These are phyloP conservation scores for Mucor saturninus DNA, from an alignment of 371 early-diverging fungal genomes.

Conservation along the genomic window DNA sequence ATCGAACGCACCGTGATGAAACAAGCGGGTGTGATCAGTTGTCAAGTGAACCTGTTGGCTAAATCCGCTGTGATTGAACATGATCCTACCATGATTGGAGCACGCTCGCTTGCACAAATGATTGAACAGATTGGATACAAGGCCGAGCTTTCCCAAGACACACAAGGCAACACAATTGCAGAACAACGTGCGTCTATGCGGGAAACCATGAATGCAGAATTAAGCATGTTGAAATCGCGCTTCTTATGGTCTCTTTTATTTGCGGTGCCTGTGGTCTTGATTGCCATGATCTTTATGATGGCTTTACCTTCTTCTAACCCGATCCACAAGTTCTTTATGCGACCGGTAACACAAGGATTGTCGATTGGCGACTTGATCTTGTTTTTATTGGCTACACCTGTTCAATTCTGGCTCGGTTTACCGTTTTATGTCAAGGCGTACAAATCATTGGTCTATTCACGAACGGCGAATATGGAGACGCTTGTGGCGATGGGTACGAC, in stretches of 20 bases:
- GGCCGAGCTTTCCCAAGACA: slow-evolving; percentile 49
- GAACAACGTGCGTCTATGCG: slow-evolving; percentile 52
- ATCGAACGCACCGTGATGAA: slow-evolving; percentile 64
- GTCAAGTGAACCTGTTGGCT: slow-evolving; percentile 70
- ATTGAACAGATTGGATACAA: slow-evolving; percentile 68
- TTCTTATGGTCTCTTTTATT: slow-evolving; percentile 63
- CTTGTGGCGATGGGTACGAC: slow-evolving; percentile 71
- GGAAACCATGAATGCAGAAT: slow-evolving; percentile 55
- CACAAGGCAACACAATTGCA: slow-evolving; percentile 35
- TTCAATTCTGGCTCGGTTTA: slow-evolving; percentile 61
- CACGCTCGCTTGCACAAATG: slow-evolving; percentile 57
- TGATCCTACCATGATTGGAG: slow-evolving; percentile 54
- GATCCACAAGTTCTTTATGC: slow-evolving; percentile 42
- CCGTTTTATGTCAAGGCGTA: slow-evolving; percentile 63
- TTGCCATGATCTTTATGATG: slow-evolving; percentile 69
- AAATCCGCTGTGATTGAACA: slow-evolving; percentile 66
- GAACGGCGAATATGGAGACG: slow-evolving; percentile 75
- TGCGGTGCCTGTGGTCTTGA: slow-evolving; percentile 64
- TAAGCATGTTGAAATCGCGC: slow-evolving; percentile 37
- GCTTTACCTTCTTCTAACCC: slow-evolving; percentile 50
- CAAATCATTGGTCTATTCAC: slow-evolving; percentile 58
- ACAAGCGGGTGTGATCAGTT: slow-evolving; percentile 60
- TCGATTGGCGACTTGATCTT: slow-evolving; percentile 53
- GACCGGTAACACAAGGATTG: slow-evolving; percentile 47
- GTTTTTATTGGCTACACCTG: slow-evolving; percentile 61